These are phyloP conservation scores for Polytrichum commune DNA, from an alignment of 225 moss, liverwort and hornwort species.

Conservation along the genomic window DNA sequence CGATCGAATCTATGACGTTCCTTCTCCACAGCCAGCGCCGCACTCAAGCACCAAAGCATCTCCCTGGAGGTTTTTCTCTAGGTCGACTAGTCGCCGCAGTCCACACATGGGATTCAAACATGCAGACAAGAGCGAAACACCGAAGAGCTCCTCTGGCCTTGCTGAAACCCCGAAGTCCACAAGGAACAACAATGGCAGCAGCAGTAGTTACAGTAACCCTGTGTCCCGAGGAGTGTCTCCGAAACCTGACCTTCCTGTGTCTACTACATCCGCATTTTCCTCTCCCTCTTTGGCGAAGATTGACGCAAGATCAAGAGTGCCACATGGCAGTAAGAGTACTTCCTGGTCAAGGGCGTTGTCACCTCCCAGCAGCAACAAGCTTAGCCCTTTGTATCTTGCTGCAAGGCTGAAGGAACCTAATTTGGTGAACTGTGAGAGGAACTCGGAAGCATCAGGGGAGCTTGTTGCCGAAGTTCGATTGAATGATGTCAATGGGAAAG, in stretches of 20 bases:
- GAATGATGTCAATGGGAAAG: background rate
- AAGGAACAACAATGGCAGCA: background rate
- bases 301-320: slow-evolving; percentile 11
- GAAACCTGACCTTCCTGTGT: slow-evolving; percentile 2
- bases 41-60: slow-evolving; percentile 26
- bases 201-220: slow-evolving; percentile 5
- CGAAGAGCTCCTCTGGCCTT: slow-evolving; percentile 5
- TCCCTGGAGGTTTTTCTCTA: slow-evolving; percentile 34
- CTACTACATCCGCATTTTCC: slow-evolving; percentile 14
- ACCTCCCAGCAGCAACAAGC: slow-evolving; percentile 25
- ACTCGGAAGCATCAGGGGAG: slow-evolving; percentile 3
- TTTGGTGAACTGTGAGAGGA: background rate
- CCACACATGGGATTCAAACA: slow-evolving; percentile 5
- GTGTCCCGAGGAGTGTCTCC: slow-evolving; percentile 23
- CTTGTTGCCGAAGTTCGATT: background rate
- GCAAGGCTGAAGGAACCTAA: slow-evolving; percentile 6
- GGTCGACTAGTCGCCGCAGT: slow-evolving; percentile 24
- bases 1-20: slow-evolving; percentile 10
- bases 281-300: slow-evolving; percentile 19
- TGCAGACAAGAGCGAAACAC: slow-evolving; percentile 7
- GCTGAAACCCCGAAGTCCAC: background rate
- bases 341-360: slow-evolving; percentile 21
- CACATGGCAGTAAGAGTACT: slow-evolving; percentile 23
- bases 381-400: slow-evolving; percentile 17
- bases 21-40: slow-evolving; percentile 15